Conservation (phyloP, 225 moss, liverwort and hornwort genomes). For the Neckera pumila region DNA sequence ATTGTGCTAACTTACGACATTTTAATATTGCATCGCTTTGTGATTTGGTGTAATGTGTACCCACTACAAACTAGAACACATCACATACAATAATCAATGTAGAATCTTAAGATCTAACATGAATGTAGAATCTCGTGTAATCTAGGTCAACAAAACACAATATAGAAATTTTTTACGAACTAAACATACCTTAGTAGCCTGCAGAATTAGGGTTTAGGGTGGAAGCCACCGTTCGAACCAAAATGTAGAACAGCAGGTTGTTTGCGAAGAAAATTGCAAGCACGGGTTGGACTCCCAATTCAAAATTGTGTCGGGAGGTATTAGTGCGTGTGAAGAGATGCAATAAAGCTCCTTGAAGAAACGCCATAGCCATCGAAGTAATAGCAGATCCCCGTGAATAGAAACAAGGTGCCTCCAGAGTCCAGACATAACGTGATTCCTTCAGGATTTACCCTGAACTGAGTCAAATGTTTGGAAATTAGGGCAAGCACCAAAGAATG, state of each 20-base stretch:
- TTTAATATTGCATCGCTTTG: rapidly evolving
- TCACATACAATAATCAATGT: not conserved
- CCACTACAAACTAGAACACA: not conserved
- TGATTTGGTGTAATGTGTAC: not conserved
- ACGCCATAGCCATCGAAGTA: not conserved
- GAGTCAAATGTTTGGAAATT: not conserved
- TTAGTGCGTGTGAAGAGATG: not conserved
- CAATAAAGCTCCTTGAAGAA: not conserved
- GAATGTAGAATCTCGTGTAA: not conserved
- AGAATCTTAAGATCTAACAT: no score
- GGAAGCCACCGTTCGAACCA: not conserved
- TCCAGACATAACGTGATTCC: not conserved
- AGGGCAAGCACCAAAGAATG: not conserved
- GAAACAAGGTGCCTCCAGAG: not conserved
- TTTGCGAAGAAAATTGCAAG: not conserved
- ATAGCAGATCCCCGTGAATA: not conserved
- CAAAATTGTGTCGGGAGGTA: not conserved
- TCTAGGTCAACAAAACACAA: not conserved
- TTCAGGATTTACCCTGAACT: not conserved
- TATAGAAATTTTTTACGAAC: not conserved
- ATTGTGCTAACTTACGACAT: not conserved
- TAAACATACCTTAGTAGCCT: not conserved
- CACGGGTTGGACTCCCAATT: not conserved
- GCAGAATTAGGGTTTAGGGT: not conserved
- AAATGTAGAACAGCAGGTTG: not conserved